Percentiles rank a stretch among this genome's conserved stretches.
phyloP scores from a whole-genome alignment of 73 alveolate species.

The Blepharisma japonicum region DNA sequence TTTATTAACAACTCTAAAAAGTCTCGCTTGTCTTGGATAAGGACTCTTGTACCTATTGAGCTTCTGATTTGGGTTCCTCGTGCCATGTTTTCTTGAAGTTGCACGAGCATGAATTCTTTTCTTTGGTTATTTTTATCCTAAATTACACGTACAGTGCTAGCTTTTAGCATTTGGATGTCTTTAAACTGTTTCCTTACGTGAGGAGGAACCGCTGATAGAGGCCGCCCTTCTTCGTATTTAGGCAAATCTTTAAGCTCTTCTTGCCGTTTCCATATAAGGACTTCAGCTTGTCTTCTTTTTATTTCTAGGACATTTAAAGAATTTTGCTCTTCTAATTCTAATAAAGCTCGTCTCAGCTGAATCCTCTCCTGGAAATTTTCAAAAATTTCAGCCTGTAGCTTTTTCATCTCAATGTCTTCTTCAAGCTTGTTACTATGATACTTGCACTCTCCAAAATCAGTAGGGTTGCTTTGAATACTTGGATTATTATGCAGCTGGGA shows the following conservation, averaged over 20 bases:
- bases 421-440: constrained; percentile 39
- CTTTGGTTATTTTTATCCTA: constrained; percentile 61
- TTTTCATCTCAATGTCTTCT: constrained; percentile 54
- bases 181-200: constrained; percentile 46
- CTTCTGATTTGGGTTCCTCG: constrained; percentile 55
- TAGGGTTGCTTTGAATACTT: constrained; percentile 33
- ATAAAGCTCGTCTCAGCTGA: constrained; percentile 67
- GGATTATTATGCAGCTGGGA: constrained; percentile 46
- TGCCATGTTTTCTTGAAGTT: constrained; percentile 66
- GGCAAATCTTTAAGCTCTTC: constrained; percentile 40
- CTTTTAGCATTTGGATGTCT: constrained; percentile 60
- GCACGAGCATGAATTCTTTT: constrained; percentile 59
- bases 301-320: constrained; percentile 79
- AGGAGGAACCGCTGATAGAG: constrained; percentile 41
- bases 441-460: constrained; percentile 27
- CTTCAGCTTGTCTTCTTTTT: constrained; percentile 71
- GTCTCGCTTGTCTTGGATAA: constrained; percentile 61
- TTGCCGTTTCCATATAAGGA: constrained; percentile 54
- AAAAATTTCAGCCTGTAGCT: constrained; percentile 64
- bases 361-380: constrained; percentile 71
- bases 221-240: constrained; percentile 23
- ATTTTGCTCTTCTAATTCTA: constrained; percentile 79
- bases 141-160: constrained; percentile 34
- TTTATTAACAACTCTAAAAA: constrained; percentile 68
- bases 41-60: constrained; percentile 55